These are phyloP conservation scores for Claviceps maximensis DNA, from an alignment of 2,329 filamentous ascomycete species.

Conservation along the genomic window DNA sequence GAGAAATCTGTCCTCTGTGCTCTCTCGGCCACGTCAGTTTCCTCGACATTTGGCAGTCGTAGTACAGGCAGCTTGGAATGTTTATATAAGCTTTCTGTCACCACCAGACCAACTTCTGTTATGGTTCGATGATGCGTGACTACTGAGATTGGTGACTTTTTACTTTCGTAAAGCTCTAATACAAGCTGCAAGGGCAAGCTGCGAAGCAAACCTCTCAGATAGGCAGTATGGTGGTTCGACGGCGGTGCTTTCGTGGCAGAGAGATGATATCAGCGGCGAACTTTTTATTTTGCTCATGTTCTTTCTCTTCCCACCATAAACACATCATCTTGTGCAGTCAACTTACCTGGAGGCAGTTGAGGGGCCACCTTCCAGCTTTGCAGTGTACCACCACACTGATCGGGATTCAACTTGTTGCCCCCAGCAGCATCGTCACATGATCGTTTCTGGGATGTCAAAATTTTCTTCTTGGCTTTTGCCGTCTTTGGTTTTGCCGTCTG, in stretches of 20 bases:
- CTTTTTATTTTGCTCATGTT: background rate
- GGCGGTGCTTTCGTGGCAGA: conserved; percentile 2
- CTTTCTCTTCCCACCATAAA: background rate
- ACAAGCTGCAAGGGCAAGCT: conserved; percentile 7
- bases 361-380: background rate
- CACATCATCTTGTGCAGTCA: background rate
- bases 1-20: background rate
- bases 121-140: conserved; percentile 2
- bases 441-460: background rate
- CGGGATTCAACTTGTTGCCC: background rate
- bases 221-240: conserved; percentile 4
- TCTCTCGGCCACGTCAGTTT: background rate
- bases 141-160: background rate
- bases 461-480: background rate
- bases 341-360: conserved; percentile 2
- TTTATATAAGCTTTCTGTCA: conserved; percentile 5
- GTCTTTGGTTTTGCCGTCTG: too few species aligned
- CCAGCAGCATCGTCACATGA: background rate
- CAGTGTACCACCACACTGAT: background rate
- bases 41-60: conserved; percentile 4
- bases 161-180: conserved; percentile 2
- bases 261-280: too few species aligned
- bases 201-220: conserved; percentile 8
- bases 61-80: conserved; percentile 8
- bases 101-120: conserved; percentile 8